A percentile compares a stretch with the other conserved stretches of the same genome.
Evolutionary conservation across 768 basidiomycete species (phyloP).

Genomic region (Polyporus arcularius): DNA sequence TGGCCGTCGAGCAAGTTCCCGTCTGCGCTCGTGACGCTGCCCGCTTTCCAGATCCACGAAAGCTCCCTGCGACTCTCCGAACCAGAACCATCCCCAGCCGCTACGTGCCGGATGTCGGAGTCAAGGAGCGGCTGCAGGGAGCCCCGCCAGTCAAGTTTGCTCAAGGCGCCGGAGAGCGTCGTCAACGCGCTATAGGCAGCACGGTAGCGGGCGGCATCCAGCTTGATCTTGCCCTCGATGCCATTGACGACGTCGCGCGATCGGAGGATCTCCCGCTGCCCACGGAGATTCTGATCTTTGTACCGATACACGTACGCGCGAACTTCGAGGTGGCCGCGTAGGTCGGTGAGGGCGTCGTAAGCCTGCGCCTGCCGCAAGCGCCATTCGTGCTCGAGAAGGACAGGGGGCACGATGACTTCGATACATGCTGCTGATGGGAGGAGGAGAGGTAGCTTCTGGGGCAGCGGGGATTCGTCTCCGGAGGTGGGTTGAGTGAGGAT

Average conservation of each 20-base stretch:
- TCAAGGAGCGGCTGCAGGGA: neutral
- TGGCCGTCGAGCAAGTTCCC: neutral
- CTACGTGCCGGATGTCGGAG: neutral
- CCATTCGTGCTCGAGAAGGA: neutral
- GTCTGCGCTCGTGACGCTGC: neutral
- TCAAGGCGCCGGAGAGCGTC: neutral
- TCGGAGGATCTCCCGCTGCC: neutral
- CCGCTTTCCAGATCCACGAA: slow-evolving; percentile 17
- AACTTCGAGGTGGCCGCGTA: neutral
- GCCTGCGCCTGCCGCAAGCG: neutral
- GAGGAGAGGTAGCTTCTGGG: neutral
- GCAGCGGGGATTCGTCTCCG: neutral
- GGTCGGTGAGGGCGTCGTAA: neutral
- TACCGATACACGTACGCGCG: neutral
- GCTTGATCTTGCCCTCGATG: neutral
- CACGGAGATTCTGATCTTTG: neutral
- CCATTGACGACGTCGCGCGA: neutral
- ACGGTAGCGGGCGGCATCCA: neutral
- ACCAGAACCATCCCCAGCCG: neutral
- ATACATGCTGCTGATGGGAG: neutral
- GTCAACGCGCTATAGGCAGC: neutral
- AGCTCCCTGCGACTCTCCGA: slow-evolving; percentile 3
- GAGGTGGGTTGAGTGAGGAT: neutral
- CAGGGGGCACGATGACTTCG: neutral
- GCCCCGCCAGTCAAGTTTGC: neutral